Evolutionary conservation across 2,329 filamentous ascomycete genomes (phyloP), one percentile per base, ranked within the genome.

Genomic region (Penicillium sumatraense): DNA sequence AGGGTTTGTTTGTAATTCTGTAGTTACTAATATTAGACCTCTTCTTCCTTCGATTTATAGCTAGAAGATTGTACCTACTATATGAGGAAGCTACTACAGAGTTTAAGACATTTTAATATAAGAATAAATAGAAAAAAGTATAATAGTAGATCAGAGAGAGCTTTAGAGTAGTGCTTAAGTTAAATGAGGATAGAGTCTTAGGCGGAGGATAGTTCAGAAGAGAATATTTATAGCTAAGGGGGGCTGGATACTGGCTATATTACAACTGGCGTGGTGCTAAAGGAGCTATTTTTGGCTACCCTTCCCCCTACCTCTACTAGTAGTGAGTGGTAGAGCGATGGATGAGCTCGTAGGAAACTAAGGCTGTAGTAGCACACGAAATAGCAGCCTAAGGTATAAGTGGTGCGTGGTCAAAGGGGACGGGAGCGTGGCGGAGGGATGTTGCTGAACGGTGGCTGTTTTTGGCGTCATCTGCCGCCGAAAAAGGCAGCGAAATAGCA

Each of bases 401-500:
- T 29, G 45, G 51, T 54, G 55, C 55, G 52, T 58, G 42, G 47
- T 54, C 44, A 40, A 55, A 58, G 33, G 42, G 9, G 23, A 48
- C 56, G 40, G 52, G 56, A 56, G 56, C 49, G 56, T 58, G 52
- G 52, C 56, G 49, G 56, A 58, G 53, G 45, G 49, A 52, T 26
- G 52, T 55, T 58, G 52, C 56, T 58, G 40, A 56, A 56, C 55
- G 52, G 11, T 44, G 26, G 56, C 56, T 52, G 46, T 55, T 58
- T 58, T 58, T 7, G 49, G 56, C 52, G 1, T 58, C 49, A 58
- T 26, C 33, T 54, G 35, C 51, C 0, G 55, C 55, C 41, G 51
- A 51, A 57, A 54, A 51, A 51, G 55, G 55, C 55, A 47, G 51
- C 40, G 26, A 54, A 57, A 54, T 51, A 57, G 55, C 51, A 57